Evolutionary conservation across 2,329 filamentous ascomycete species (phyloP).

Genomic region (Aureobasidium sp.): DNA sequence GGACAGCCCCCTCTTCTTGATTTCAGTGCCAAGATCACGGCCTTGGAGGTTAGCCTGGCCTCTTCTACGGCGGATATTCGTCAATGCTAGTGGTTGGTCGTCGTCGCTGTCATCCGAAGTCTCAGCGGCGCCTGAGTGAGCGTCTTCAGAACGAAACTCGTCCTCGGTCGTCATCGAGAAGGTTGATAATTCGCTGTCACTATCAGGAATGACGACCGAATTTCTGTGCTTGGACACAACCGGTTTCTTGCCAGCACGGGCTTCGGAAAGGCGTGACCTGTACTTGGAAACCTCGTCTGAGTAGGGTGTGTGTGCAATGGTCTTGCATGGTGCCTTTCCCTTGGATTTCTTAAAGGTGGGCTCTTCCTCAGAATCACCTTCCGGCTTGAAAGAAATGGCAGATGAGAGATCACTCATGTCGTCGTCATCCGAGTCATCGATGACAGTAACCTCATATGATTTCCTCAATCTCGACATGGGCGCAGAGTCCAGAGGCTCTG

Average conservation of each 20-base stretch:
- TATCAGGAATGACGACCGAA: conserved; percentile 28
- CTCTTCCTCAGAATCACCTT: neutral
- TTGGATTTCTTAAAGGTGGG: conserved; percentile 16
- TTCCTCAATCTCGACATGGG: neutral
- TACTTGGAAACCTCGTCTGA: conserved; percentile 17
- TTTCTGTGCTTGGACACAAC: neutral
- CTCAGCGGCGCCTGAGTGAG: conserved; percentile 15
- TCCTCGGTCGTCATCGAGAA: conserved; percentile 26
- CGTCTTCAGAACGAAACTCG: conserved; percentile 19
- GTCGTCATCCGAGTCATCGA: conserved; percentile 23
- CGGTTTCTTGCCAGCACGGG: conserved; percentile 16
- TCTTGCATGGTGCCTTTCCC: neutral
- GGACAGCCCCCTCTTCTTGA: conserved; percentile 14
- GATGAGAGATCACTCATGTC: conserved; percentile 23
- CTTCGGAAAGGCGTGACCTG: conserved; percentile 6
- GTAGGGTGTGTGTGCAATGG: conserved; percentile 22
- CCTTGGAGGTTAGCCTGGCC: neutral
- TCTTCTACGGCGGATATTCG: neutral
- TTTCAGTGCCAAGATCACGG: conserved; percentile 7
- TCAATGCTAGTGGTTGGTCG: conserved; percentile 20
- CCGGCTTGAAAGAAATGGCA: conserved; percentile 17
- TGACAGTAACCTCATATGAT: neutral
- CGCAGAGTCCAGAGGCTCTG: neutral
- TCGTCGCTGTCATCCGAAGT: conserved; percentile 28
- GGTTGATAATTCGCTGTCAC: conserved; percentile 31